phyloP scores from a whole-genome alignment of 1,284 basidiomycete species.

The Puccinia triticina region DNA sequence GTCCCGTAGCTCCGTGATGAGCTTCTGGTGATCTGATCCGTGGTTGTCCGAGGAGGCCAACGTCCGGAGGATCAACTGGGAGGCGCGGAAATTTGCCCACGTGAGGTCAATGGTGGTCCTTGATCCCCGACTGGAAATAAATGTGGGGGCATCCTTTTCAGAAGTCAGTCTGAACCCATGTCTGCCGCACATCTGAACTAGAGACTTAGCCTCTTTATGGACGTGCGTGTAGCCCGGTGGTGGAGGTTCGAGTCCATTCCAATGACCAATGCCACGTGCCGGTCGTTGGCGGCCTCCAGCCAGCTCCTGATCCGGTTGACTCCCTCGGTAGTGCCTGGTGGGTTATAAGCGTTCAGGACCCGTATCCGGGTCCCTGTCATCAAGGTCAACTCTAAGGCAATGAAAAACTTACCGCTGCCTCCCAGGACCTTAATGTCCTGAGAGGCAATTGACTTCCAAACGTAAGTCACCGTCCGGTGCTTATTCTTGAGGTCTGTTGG shows the following conservation, averaged over 20 bases:
- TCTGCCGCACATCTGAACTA: not conserved
- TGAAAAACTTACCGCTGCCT: not conserved
- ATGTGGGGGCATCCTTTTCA: not conserved
- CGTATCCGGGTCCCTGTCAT: not conserved
- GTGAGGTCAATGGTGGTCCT: not conserved
- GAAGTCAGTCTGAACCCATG: not conserved
- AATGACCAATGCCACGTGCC: no score
- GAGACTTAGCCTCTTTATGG: not conserved
- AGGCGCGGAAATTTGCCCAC: not conserved
- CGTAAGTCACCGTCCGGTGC: not conserved
- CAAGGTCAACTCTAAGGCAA: not conserved
- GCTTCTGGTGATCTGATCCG: not conserved
- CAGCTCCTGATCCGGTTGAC: no score
- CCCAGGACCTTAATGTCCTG: not conserved
- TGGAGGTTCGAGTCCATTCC: no score
- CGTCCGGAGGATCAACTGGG: no score
- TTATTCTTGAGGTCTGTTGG: not conserved
- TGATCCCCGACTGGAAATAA: not conserved
- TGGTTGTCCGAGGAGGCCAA: not conserved
- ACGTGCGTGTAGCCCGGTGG: not conserved
- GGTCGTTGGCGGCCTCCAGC: no score
- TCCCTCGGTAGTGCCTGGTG: no score
- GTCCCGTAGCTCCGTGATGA: no score
- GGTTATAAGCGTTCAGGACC: not conserved
- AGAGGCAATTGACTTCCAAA: conserved; percentile 5